Base-by-base conservation (phyloP, 768 basidiomycete genomes). In the Pholiota conissans region DNA sequence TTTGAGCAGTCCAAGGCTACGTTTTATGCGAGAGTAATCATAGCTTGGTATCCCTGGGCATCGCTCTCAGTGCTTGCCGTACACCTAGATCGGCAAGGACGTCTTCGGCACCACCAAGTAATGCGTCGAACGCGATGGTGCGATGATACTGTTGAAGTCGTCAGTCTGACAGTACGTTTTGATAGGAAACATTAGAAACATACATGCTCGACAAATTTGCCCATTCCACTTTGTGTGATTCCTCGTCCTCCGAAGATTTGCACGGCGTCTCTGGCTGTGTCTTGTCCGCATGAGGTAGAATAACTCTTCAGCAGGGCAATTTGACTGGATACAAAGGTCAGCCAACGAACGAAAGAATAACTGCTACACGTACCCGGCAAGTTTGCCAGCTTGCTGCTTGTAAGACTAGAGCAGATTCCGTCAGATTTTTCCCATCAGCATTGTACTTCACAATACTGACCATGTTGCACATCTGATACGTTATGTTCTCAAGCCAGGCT, bases 391-490 rank as follows among this genome's bases (percentile, higher is more conserved):
- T 72, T 91, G 90, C 65, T 91, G 85, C 66, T 85, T 85, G 69
- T 91, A 92, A 3, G 82, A 84, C 74, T 75, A 57, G 11, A 24
- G 4, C n/a, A 22, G 16, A 49, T 59, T 30, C 22, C 16, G 5
- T 52, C 5, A 22, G 11, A 9, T 7, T 32, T 30, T 13, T 5
- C 14, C 20, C 20, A 52, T 32, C 13, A 13, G 13, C 11, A 13
- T 18, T 9, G 14, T 29, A 11, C 26, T n/a, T 26, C 26, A 26
- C 7, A 32, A 16, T 16, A 32, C 73, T 28, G 42, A 81, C 80
- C 92, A 93, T 93, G 61, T 91, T 87, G 71, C 81, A 85, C 91
- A 93, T 93, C 71, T 94, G 92, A 71, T 87, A 87, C 0, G 92
- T 93, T 59, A 95, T 79, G 63, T 86, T 89, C 74, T 95, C 93